phyloP scores from a whole-genome alignment of 2,329 filamentous ascomycete genomes.

The Paramyrothecium sp. region DNA sequence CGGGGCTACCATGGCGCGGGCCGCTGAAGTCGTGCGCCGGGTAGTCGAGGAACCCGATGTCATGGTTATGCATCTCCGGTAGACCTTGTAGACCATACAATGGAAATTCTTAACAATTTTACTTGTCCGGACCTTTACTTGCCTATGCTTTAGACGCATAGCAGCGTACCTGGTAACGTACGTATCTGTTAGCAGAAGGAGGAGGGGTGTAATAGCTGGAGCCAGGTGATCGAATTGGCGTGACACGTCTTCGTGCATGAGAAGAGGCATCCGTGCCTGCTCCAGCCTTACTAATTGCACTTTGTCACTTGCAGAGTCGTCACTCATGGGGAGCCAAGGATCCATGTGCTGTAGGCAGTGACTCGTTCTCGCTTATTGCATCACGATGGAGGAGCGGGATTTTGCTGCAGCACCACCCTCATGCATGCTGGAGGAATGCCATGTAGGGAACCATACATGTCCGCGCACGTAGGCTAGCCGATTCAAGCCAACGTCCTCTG shows the following conservation, averaged over 20 bases:
- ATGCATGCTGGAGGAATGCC: background rate
- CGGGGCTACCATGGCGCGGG: constrained; percentile 89
- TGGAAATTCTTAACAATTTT: background rate
- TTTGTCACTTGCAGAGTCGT: background rate
- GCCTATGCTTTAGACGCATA: background rate
- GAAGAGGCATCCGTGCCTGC: background rate
- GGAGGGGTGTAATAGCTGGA: too few species aligned
- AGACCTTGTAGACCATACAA: constrained; percentile 19
- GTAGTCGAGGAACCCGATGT: constrained; percentile 82
- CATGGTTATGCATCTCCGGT: constrained; percentile 83
- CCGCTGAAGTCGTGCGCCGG: constrained; percentile 75
- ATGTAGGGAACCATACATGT: background rate
- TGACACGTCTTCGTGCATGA: background rate
- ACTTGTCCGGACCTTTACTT: background rate
- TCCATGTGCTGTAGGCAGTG: background rate
- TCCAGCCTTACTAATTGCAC: background rate
- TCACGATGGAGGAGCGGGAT: background rate
- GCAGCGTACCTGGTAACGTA: background rate
- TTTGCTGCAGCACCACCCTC: background rate
- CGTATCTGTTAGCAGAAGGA: too few species aligned
- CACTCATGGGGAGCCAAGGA: background rate
- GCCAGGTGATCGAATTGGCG: background rate
- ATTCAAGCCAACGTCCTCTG: background rate
- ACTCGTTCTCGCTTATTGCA: background rate
- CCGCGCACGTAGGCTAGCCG: background rate